These are phyloP conservation scores for Solanum chacoense DNA, from an alignment of 305 asterid species.

Conservation along the genomic window DNA sequence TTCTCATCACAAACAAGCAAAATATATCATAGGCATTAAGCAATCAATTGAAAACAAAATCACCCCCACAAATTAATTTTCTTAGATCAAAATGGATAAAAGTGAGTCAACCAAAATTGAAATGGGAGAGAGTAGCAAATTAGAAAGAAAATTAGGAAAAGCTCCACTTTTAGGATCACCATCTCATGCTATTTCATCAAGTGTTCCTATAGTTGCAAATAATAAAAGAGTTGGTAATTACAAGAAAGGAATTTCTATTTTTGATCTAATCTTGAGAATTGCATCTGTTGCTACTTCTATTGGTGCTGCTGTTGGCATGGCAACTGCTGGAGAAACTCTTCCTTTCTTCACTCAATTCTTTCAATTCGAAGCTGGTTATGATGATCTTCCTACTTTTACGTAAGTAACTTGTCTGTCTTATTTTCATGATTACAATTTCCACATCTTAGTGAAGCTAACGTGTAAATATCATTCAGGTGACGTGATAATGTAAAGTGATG, in stretches of 20 bases:
- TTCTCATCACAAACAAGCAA: slow-evolving; percentile 6
- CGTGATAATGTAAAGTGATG: neutral
- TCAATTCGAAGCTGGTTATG: slow-evolving; percentile 77
- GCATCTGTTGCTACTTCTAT: slow-evolving; percentile 47
- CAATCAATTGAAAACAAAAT: neutral
- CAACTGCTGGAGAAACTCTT: slow-evolving; percentile 60
- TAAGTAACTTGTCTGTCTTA: slow-evolving; percentile 13
- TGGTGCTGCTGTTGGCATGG: slow-evolving; percentile 61
- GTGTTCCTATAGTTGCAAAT: neutral
- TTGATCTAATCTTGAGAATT: slow-evolving; percentile 59
- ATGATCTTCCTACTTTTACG: slow-evolving; percentile 71
- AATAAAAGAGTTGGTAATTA: slow-evolving; percentile 9
- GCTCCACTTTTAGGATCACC: slow-evolving; percentile 48
- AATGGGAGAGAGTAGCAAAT: slow-evolving; percentile 42
- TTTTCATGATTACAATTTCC: neutral
- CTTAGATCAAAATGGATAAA: slow-evolving; percentile 35
- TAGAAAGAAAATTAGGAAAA: slow-evolving; percentile 55
- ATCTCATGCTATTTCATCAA: neutral
- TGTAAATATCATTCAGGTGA: neutral
- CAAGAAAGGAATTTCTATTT: slow-evolving; percentile 50
- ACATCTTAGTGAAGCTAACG: neutral
- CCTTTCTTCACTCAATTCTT: slow-evolving; percentile 87
- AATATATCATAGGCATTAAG: neutral
- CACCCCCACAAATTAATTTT: neutral
- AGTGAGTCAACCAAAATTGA: slow-evolving; percentile 41